Evolutionary conservation across 306 rosid species (phyloP).

Genomic region (Vigna nakashimae): DNA sequence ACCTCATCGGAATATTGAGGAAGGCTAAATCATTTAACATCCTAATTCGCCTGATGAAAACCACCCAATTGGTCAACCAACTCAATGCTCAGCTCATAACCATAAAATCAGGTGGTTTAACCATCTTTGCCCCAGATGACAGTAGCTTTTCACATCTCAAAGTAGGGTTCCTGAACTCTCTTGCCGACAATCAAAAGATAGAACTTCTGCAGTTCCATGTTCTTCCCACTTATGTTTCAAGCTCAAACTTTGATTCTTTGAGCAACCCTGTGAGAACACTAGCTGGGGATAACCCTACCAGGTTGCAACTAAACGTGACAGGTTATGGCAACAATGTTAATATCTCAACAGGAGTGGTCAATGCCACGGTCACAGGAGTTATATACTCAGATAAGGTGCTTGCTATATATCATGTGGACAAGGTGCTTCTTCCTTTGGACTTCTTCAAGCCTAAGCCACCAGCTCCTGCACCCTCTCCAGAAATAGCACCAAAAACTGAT

Average conservation of each 20-base stretch:
- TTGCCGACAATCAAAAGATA: constrained; percentile 45
- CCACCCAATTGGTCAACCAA: constrained; percentile 31
- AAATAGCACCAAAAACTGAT: constrained; percentile 33
- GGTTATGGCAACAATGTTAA: constrained; percentile 58
- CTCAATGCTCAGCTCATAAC: constrained; percentile 19
- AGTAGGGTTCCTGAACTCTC: constrained; percentile 10
- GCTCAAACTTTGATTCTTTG: constrained; percentile 61
- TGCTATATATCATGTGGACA: constrained; percentile 30
- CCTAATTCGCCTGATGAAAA: constrained; percentile 22
- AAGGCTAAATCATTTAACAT: constrained; percentile 53
- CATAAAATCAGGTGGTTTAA: constrained; percentile 28
- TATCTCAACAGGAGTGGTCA: constrained; percentile 56
- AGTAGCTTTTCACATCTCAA: constrained; percentile 25
- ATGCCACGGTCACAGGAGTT: constrained; percentile 54
- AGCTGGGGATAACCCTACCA: constrained; percentile 49
- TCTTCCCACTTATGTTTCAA: constrained; percentile 49
- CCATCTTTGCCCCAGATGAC: constrained; percentile 28
- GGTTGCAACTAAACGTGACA: constrained; percentile 57
- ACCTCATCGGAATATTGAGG: constrained; percentile 52
- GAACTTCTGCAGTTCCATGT: constrained; percentile 60
- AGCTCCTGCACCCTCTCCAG: constrained; percentile 39
- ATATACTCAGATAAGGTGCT: constrained; percentile 55
- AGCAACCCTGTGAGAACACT: constrained; percentile 61
- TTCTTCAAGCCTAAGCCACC: constrained; percentile 53
- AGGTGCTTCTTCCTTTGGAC: constrained; percentile 41